Evolutionary conservation across 2,329 filamentous ascomycete genomes (phyloP), one percentile per base, ranked within the genome.

Genomic region (Ophiocordyceps camponoti-rufipedis): DNA sequence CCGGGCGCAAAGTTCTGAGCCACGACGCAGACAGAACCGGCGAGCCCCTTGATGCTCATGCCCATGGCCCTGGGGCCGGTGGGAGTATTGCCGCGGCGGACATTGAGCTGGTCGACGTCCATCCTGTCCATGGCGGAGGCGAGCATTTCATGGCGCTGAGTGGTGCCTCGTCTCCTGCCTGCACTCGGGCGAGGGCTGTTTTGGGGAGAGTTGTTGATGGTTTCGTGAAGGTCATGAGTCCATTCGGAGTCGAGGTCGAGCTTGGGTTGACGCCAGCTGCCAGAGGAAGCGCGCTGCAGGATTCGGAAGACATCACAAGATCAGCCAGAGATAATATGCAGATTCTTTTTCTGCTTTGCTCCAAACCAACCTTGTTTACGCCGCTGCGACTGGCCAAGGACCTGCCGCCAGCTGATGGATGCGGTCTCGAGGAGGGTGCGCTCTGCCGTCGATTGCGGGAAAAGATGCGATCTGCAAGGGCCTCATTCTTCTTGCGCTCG

Each of bases 1-100:
- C 85, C 85, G 2, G 76, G 76, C 12, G 84, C 85, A 58, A 91
- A 86, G 66, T 91, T 91, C 61, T 84, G 80, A 3, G 81, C 83
- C 58, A 85, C 73, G 23, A 91, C 74, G 16, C 75, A 72, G 53
- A 75, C 85, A 1, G 82, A 82, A 0, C 82, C 80, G 1, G 79
- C 79, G 9, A 81, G 65, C n/a, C 85, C 85, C 45, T 77, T 70
- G 51, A 91, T 88, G 33, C 72, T 78, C 42, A 89, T 72, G 18
- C 80, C 78, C 48, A 61, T 58, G 19, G 35, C 41, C 42, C 32
- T 41, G 47, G 49, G 45, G 44, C 14, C 52, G 35, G 39, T 41
- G 41, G 46, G 28, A 43, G 54, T 47, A 12, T 42, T 39, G 35
- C 13, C 35, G 35, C 13, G 35, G 16, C 16, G 35, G 43, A 62